Percentiles rank a stretch among this genome's conserved stretches.
These are phyloP conservation scores for Butyriboletus appendiculatus DNA, from an alignment of 1,284 basidiomycete species.

Conservation along the genomic window DNA sequence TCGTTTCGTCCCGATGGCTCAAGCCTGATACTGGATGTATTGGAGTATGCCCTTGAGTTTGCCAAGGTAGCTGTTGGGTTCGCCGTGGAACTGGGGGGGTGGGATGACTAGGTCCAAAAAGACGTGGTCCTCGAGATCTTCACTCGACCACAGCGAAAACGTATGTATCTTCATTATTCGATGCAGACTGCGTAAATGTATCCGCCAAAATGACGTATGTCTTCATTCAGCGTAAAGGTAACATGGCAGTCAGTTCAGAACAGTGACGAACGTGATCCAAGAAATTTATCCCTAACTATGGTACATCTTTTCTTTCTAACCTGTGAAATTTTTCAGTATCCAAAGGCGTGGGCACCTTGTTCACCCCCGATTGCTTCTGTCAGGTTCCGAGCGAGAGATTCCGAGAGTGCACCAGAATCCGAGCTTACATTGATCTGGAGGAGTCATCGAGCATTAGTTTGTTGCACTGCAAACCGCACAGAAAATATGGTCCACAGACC, in stretches of 20 bases:
- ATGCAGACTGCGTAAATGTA: neutral
- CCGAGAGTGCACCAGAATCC: conserved; percentile 49
- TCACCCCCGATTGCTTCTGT: conserved; percentile 29
- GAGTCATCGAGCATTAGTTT: neutral
- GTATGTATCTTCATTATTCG: neutral
- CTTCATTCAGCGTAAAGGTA: too few relatives aligned
- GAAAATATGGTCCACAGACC: conserved; percentile 34
- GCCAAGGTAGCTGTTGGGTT: conserved; percentile 85
- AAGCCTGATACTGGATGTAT: neutral
- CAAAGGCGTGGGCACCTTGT: neutral
- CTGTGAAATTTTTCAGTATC: conserved; percentile 13
- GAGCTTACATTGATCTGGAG: conserved; percentile 52
- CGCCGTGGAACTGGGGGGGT: conserved; percentile 74
- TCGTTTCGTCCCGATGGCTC: conserved; percentile 35
- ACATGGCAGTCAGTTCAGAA: neutral
- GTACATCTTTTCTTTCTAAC: neutral
- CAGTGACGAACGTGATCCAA: neutral
- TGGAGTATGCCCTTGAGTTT: conserved; percentile 56
- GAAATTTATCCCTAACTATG: neutral
- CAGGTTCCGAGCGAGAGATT: conserved; percentile 39
- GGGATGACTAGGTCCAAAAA: conserved; percentile 28
- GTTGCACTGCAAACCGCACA: neutral
- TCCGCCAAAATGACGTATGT: neutral
- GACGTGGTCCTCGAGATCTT: neutral
- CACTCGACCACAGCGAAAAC: neutral